Evolutionary conservation across 805 yeast genomes (phyloP).

Genomic region (Saccharomycopsis oosterbeekiorum): DNA sequence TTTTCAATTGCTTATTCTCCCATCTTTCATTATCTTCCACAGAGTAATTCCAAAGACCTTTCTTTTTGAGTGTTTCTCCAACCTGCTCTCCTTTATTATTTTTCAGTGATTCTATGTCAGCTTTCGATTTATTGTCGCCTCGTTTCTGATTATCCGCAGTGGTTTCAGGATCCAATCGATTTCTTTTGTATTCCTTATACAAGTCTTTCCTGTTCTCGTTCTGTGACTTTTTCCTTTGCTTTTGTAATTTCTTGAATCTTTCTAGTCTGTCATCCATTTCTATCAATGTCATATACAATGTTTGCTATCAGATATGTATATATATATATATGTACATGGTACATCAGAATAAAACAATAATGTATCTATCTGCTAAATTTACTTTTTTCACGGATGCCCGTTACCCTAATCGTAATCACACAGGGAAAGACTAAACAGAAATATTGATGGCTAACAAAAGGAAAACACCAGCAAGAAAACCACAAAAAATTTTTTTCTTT

Average conservation of each 20-base stretch:
- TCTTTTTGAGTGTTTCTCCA: constrained; percentile 25
- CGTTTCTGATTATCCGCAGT: neutral
- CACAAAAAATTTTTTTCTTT: too few species aligned
- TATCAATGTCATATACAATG: neutral
- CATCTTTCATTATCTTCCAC: constrained; percentile 58
- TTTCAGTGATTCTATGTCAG: constrained; percentile 8
- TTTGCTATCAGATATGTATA: neutral
- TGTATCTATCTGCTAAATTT: too few species aligned
- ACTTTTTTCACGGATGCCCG: too few species aligned
- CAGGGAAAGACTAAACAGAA: too few species aligned
- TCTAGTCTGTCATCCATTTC: neutral
- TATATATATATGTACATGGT: too few species aligned
- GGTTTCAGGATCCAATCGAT: neutral
- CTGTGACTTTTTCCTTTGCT: neutral
- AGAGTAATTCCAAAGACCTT: constrained; percentile 44
- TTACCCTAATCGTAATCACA: too few species aligned
- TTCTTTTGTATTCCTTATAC: constrained; percentile 11
- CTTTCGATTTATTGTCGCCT: neutral
- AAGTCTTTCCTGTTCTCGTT: constrained; percentile 10
- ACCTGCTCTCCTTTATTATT: neutral
- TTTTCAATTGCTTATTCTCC: constrained; percentile 34
- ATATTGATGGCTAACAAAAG: too few species aligned
- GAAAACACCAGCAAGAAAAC: too few species aligned
- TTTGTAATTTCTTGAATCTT: neutral
- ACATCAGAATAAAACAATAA: too few species aligned